Evolutionary conservation across 805 yeast species (phyloP), one percentile per base, ranked within the genome.

Genomic region (Hemisphaericaspora nanyangensis): DNA sequence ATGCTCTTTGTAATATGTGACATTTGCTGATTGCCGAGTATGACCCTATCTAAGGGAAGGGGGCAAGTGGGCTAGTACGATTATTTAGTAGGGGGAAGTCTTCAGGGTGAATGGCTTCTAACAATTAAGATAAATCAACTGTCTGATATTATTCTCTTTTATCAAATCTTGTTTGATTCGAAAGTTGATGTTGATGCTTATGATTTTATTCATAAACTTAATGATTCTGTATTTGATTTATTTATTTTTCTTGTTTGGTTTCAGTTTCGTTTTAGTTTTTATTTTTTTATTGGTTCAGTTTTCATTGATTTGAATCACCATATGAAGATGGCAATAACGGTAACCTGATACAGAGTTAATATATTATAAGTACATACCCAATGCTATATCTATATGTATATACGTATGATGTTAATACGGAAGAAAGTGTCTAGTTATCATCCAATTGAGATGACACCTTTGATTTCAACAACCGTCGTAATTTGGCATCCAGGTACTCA

Each of bases 1-100:
- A 38, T 34, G 27, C 39, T 42, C 20, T 34, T 32, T 22, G 5
- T 33, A 15, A 33, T 24, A 22, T 22, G 13, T 20, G 16, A 7
- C 35, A 33, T 33, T 29, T 22, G 11, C 26, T 8, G 26, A 22
- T 22, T 22, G n/a, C n/a, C n/a, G n/a, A n/a, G n/a, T n/a, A n/a
- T n/a, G n/a, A n/a, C n/a, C n/a, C n/a, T n/a, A n/a, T n/a, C n/a
- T n/a, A n/a, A n/a, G n/a, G n/a, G n/a, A n/a, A n/a, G n/a, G n/a
- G n/a, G n/a, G n/a, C n/a, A n/a, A n/a, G n/a, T n/a, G n/a, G n/a
- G n/a, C n/a, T n/a, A n/a, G n/a, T n/a, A n/a, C n/a, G n/a, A n/a
- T n/a, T n/a, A n/a, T n/a, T n/a, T n/a, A n/a, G n/a, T n/a, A n/a
- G n/a, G n/a, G n/a, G n/a, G 26, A 22, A 8, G 8, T 22, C 26